A percentile compares a stretch with the other conserved stretches of the same genome.
These are phyloP conservation scores for Nidularia sp. DNA, from an alignment of 768 basidiomycete genomes.

Conservation along the genomic window DNA sequence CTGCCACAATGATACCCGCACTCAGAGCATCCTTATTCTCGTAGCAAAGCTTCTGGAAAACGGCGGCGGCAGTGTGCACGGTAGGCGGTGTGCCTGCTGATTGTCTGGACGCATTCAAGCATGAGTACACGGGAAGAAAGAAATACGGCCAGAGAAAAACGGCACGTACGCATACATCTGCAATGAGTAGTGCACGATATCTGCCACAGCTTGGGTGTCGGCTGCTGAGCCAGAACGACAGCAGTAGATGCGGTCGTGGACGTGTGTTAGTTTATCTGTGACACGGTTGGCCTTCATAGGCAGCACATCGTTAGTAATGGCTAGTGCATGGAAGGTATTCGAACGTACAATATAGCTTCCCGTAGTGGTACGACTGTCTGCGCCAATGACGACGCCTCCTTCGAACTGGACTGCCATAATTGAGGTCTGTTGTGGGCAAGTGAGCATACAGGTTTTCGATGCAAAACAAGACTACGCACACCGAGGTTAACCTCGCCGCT, in stretches of 20 bases:
- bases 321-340: background rate
- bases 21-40: slow-evolving; percentile 85
- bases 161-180: slow-evolving; percentile 66
- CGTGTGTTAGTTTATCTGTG: slow-evolving; percentile 94
- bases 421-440: slow-evolving; percentile 65
- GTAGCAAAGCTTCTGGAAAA: slow-evolving; percentile 89
- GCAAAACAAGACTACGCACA: slow-evolving; percentile 43
- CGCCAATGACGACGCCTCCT: slow-evolving; percentile 92
- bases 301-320: slow-evolving; percentile 2
- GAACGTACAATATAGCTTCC: slow-evolving; percentile 88
- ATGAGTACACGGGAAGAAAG: slow-evolving; percentile 2
- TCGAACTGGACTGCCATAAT: slow-evolving; percentile 99
- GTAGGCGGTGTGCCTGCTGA: slow-evolving; percentile 62
- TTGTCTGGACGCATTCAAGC: slow-evolving; percentile 34
- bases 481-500: slow-evolving; percentile 95
- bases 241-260: slow-evolving; percentile 98
- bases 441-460: slow-evolving; percentile 1
- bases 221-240: slow-evolving; percentile 98
- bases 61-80: slow-evolving; percentile 74
- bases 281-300: slow-evolving; percentile 84
- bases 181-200: slow-evolving; percentile 79
- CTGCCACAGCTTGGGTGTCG: slow-evolving; percentile 96
- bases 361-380: slow-evolving; percentile 95
- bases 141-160: background rate
- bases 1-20: slow-evolving; percentile 97